Conservation (phyloP, 495 filamentous ascomycete species). For the Bryoglossum gracile region DNA sequence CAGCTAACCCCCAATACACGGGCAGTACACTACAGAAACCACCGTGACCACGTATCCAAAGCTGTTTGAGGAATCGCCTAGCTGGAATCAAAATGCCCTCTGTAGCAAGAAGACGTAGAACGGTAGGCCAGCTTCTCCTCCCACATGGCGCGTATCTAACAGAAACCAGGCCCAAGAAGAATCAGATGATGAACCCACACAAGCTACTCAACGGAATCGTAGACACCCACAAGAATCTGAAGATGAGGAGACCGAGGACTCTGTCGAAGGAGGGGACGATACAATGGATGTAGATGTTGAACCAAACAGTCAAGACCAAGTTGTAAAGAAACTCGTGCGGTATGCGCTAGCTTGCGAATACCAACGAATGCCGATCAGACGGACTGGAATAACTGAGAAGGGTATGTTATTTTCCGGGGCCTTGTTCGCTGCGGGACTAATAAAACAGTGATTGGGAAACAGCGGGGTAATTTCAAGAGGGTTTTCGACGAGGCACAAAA, state of each 20-base stretch:
- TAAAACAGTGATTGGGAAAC: slow-evolving; percentile 40
- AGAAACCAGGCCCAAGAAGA: slow-evolving; percentile 10
- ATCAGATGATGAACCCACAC: slow-evolving; percentile 16
- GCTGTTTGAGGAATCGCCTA: background rate
- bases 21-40: too few relatives aligned
- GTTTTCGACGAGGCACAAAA: slow-evolving; percentile 63
- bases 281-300: slow-evolving; percentile 33
- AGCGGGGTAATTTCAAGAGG: slow-evolving; percentile 55
- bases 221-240: slow-evolving; percentile 13
- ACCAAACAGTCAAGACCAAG: slow-evolving; percentile 45
- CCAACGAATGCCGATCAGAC: slow-evolving; percentile 65
- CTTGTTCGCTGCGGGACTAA: slow-evolving; percentile 14
- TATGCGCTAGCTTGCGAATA: slow-evolving; percentile 85
- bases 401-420: slow-evolving; percentile 36
- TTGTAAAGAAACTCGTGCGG: slow-evolving; percentile 87
- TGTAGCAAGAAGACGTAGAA: slow-evolving; percentile 9
- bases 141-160: background rate
- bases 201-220: slow-evolving; percentile 16
- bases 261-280: slow-evolving; percentile 26
- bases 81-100: slow-evolving; percentile 15
- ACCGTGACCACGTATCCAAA: background rate
- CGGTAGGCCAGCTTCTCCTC: slow-evolving; percentile 5
- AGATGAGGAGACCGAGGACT: slow-evolving; percentile 30
- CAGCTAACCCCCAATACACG: too few relatives aligned
- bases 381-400: slow-evolving; percentile 74